Base-by-base conservation (phyloP, 2,329 filamentous ascomycete species). In the Chaetothyriales sp. region DNA sequence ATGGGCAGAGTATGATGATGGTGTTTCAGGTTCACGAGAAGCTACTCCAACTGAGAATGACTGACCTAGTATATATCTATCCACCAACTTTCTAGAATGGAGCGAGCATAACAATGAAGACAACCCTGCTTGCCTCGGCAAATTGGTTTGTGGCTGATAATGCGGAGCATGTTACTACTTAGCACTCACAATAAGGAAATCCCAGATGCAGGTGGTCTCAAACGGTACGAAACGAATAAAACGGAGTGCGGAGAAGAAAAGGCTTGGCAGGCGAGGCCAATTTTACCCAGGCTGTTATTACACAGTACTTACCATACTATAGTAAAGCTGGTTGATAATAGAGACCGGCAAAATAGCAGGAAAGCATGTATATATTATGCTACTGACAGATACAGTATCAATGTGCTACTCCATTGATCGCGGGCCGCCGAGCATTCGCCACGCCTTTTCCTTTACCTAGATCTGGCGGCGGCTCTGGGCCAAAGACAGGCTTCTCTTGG, bases 401-500 rank as follows among this genome's bases (percentile, higher is more conserved):
- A 39, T 39, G 32, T 39, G 32, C 32, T 39, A 39, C 32, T 39
- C 32, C 32, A 39, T 39, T 39, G 32, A 39, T 39, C 32, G 32
- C 32, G 4, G 10, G 32, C 5, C 32, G 32, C 32, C 32, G 32
- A 5, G 32, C 32, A 39, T 39, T 15, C 10, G 32, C 32, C 12
- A 39, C 32, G 18, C 43, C 43, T 26, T 45, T 45, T 28, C 20
- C 22, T 10, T 25, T 32, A 12, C 32, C 32, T 10, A 47, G 45
- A 25, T 71, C 71, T 8, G 73, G 73, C 8, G 74, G 74, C 18
- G 73, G 73, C 22, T 73, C 73, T 19, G 72, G 71, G 39, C 69
- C 69, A 53, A 71, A 71, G 42, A 71, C 66, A 22, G 69, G 68
- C 55, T 69, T 70, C 61, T 54, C 45, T 26, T 22, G 45, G 5